A percentile compares a stretch with the other conserved stretches of the same genome.
phyloP scores from a whole-genome alignment of 2,329 filamentous ascomycete species.

The Domatiomyces globalis region DNA sequence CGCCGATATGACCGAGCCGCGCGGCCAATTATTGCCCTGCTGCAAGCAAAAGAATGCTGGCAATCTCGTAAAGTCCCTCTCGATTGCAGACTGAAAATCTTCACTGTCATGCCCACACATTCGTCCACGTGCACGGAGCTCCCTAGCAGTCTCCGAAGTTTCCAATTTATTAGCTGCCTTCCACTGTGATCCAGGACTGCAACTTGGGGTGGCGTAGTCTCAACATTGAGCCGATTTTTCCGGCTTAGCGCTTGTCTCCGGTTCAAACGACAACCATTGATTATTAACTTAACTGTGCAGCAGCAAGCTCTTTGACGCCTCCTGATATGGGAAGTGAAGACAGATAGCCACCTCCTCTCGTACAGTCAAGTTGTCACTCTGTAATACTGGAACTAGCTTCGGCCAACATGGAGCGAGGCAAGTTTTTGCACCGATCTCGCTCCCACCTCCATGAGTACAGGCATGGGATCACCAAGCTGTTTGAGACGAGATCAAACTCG shows the following conservation, averaged over 20 bases:
- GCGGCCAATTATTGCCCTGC: neutral
- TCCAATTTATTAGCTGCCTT: neutral
- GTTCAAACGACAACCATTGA: neutral
- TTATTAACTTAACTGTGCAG: neutral
- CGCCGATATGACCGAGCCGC: neutral
- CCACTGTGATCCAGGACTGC: neutral
- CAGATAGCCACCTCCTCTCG: neutral
- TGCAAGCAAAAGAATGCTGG: neutral
- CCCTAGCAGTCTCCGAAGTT: neutral
- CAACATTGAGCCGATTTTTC: neutral
- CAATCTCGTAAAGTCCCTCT: neutral
- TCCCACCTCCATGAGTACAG: neutral
- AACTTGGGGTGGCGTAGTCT: neutral
- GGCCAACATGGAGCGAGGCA: neutral
- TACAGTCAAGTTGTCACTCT: neutral
- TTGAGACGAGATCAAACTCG: neutral
- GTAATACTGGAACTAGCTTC: neutral
- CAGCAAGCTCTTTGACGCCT: neutral
- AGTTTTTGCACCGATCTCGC: neutral
- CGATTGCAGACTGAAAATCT: neutral
- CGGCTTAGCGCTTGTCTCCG: neutral
- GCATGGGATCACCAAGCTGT: neutral
- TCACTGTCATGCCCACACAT: neutral
- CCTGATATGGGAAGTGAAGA: neutral
- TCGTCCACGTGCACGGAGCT: neutral